These are phyloP conservation scores for Penicillium diatomitis DNA, from an alignment of 495 filamentous ascomycete species.

Conservation along the genomic window DNA sequence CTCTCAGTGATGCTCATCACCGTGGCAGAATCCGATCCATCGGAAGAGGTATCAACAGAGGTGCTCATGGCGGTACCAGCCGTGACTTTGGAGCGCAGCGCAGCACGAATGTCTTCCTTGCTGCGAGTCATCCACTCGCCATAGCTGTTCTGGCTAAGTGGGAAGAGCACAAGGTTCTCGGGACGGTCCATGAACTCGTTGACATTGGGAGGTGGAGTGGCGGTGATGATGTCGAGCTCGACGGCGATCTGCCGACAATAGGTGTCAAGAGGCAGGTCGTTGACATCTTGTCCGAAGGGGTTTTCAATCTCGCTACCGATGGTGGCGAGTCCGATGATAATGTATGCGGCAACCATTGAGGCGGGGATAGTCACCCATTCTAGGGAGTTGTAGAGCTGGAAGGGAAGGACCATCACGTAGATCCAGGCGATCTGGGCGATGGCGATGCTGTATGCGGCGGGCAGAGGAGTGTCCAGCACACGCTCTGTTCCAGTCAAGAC, in stretches of 20 bases:
- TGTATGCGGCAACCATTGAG: constrained; percentile 75
- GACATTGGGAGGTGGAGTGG: constrained; percentile 43
- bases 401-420: constrained; percentile 74
- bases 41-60: background rate
- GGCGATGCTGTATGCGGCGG: constrained; percentile 75
- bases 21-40: constrained; percentile 22
- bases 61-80: constrained; percentile 6
- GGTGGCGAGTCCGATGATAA: constrained; percentile 80
- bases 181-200: constrained; percentile 48
- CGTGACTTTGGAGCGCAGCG: constrained; percentile 39
- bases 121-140: constrained; percentile 51
- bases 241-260: constrained; percentile 63
- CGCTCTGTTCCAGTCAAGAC: constrained; percentile 66
- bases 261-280: constrained; percentile 70
- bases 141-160: constrained; percentile 50
- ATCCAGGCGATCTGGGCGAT: constrained; percentile 85
- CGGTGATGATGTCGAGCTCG: constrained; percentile 68
- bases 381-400: constrained; percentile 60
- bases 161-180: constrained; percentile 60
- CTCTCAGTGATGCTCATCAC: constrained; percentile 4
- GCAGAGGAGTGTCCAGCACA: constrained; percentile 76
- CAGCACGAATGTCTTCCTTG: constrained; percentile 49
- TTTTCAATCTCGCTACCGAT: constrained; percentile 85
- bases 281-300: constrained; percentile 80
- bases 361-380: constrained; percentile 78